These are phyloP conservation scores for Sporisorium exsertum DNA, from an alignment of 1,284 basidiomycete genomes.

Conservation along the genomic window DNA sequence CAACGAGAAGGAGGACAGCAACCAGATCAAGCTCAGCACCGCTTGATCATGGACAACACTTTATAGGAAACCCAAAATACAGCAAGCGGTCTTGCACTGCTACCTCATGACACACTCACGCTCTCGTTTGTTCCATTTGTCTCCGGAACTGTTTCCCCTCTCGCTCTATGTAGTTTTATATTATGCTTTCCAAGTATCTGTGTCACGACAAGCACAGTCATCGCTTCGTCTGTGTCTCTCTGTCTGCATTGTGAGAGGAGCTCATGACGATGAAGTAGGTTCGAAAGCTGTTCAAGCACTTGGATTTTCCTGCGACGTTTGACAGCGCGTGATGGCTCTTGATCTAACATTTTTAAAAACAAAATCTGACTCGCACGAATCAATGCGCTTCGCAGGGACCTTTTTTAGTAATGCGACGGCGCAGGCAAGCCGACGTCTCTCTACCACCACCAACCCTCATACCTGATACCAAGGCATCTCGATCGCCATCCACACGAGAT, in stretches of 20 bases:
- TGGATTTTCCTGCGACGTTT: too few species aligned
- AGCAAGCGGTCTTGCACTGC: neutral
- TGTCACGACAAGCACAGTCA: neutral
- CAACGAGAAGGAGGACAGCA: slow-evolving; percentile 23
- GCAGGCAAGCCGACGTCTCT: too few species aligned
- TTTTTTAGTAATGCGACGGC: too few species aligned
- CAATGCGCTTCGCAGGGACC: too few species aligned
- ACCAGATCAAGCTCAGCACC: slow-evolving; percentile 32
- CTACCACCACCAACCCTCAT: too few species aligned
- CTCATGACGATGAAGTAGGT: too few species aligned
- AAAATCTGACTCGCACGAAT: too few species aligned
- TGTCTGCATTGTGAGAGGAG: neutral
- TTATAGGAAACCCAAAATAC: neutral
- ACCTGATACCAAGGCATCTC: too few species aligned
- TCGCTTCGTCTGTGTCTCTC: neutral
- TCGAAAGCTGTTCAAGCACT: too few species aligned
- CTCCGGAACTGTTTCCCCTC: neutral
- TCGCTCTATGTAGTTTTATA: slow-evolving; percentile 13
- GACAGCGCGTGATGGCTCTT: too few species aligned
- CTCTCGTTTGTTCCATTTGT: neutral
- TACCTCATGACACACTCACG: neutral
- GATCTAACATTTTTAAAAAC: too few species aligned
- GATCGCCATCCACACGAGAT: neutral
- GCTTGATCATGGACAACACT: slow-evolving; percentile 4
- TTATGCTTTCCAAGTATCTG: neutral